Percentiles rank a stretch among this genome's conserved stretches.
Conservation (phyloP, 106 monocot genomes). For the Triglochin maritima region DNA sequence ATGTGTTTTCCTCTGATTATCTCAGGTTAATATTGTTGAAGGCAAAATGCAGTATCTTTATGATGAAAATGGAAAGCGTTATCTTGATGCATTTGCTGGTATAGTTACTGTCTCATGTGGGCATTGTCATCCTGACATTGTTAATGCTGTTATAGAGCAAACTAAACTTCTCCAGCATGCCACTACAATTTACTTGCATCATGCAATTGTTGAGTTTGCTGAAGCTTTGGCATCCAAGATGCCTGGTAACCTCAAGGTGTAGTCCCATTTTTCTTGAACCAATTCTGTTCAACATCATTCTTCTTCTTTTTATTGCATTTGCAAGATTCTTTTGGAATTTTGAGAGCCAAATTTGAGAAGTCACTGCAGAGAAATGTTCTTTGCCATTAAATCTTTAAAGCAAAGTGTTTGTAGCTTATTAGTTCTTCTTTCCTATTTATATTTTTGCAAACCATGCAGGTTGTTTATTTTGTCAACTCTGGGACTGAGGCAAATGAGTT, state of each 20-base stretch:
- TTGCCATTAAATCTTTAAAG: not conserved
- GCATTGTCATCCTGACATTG: conserved; percentile 88
- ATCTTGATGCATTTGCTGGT: conserved; percentile 92
- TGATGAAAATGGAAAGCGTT: conserved; percentile 82
- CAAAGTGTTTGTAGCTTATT: no score
- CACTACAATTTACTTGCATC: conserved; percentile 88
- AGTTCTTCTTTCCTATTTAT: not conserved
- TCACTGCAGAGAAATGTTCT: not conserved
- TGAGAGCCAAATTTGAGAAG: not conserved
- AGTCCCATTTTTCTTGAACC: not conserved
- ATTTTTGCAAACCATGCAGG: conserved; percentile 33
- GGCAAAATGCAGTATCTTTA: conserved; percentile 98
- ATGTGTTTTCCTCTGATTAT: not conserved
- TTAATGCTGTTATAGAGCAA: conserved; percentile 83
- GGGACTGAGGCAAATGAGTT: conserved; percentile 99
- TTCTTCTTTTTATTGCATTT: no score
- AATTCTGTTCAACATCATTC: not conserved
- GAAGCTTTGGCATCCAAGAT: conserved; percentile 95
- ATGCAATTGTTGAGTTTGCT: conserved; percentile 88
- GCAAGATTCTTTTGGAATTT: not conserved
- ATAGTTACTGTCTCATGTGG: conserved; percentile 96
- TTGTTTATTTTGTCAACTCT: conserved; percentile 99
- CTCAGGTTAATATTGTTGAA: conserved; percentile 93
- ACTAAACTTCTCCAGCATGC: conserved; percentile 80
- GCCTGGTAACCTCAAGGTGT: conserved; percentile 92